These are phyloP conservation scores for Lepidium campestre DNA, from an alignment of 441 rosid species.

Conservation along the genomic window DNA sequence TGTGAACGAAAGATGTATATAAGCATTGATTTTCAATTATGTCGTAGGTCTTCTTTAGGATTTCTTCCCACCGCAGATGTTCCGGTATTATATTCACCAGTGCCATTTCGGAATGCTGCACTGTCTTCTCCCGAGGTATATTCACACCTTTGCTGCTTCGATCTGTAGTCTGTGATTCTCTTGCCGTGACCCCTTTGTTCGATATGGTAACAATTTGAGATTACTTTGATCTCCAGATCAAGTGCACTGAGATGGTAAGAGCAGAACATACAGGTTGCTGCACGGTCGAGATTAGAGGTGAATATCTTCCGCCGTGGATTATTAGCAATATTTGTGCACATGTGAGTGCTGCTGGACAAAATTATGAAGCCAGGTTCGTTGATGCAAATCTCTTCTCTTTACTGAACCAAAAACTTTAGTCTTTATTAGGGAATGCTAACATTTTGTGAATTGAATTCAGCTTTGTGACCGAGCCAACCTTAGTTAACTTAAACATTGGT, in stretches of 20 bases:
- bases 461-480: constrained; percentile 60
- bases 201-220: background rate
- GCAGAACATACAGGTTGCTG: constrained; percentile 35
- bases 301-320: constrained; percentile 84
- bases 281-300: constrained; percentile 63
- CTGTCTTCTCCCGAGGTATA: constrained; percentile 80
- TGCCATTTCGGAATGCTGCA: constrained; percentile 79
- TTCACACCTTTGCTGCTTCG: constrained; percentile 7
- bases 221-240: constrained; percentile 50
- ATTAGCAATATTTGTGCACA: constrained; percentile 58
- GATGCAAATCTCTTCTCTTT: background rate
- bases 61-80: constrained; percentile 65
- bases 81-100: constrained; percentile 73
- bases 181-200: background rate
- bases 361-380: constrained; percentile 79
- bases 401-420: background rate
- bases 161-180: background rate
- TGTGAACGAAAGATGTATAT: background rate
- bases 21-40: constrained; percentile 19
- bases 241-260: constrained; percentile 60
- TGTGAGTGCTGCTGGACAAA: constrained; percentile 46
- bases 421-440: constrained; percentile 6
- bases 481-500: constrained; percentile 71
- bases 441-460: constrained; percentile 33
- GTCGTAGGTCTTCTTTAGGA: constrained; percentile 67